Evolutionary conservation across 2,329 filamentous ascomycete species (phyloP).

Genomic region (Alternaria burnsii): DNA sequence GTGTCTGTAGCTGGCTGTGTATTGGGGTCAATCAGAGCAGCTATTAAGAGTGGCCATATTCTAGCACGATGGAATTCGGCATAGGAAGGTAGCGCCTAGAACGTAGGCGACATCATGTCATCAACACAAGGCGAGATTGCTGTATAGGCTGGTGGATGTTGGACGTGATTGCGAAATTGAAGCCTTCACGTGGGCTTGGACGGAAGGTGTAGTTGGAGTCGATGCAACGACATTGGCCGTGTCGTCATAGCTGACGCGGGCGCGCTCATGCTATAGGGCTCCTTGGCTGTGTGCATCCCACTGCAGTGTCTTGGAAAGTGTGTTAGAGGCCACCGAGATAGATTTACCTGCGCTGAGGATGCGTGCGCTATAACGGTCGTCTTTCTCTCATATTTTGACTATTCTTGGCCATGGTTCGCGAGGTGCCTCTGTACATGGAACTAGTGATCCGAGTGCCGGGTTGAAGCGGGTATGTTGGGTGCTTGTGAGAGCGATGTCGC

Average conservation of each 20-base stretch:
- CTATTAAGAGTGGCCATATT: neutral
- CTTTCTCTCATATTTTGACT: neutral
- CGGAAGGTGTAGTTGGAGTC: neutral
- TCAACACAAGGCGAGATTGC: neutral
- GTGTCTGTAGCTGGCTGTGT: neutral
- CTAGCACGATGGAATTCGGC: neutral
- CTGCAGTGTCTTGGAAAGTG: neutral
- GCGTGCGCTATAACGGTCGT: neutral
- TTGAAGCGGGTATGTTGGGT: neutral
- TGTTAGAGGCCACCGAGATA: neutral
- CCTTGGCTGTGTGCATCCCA: neutral
- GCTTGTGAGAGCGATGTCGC: neutral
- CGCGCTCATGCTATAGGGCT: neutral
- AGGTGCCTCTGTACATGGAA: neutral
- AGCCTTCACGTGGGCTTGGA: neutral
- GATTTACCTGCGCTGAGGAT: neutral
- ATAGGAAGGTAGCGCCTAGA: conserved; percentile 1
- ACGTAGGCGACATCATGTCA: neutral
- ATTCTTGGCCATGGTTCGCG: conserved; percentile 7
- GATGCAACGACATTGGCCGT: neutral
- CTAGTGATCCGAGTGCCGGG: conserved; percentile 6
- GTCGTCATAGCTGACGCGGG: conserved; percentile 3
- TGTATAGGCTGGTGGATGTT: neutral
- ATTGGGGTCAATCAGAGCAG: neutral
- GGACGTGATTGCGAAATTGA: neutral